These are phyloP conservation scores for Penicillium malachiteum DNA, from an alignment of 495 filamentous ascomycete genomes.

Conservation along the genomic window DNA sequence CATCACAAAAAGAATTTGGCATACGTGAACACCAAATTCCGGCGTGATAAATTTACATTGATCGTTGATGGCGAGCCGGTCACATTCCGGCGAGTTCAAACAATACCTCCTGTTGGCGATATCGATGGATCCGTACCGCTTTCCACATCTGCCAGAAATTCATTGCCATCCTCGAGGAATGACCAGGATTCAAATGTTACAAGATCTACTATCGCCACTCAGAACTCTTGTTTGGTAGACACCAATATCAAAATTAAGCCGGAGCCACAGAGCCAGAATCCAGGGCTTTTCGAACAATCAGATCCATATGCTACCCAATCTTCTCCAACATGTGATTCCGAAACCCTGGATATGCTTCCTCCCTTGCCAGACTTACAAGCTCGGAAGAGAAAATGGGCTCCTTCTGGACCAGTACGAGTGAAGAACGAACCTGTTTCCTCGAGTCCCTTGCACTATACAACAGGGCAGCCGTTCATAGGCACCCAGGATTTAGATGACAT, in stretches of 20 bases:
- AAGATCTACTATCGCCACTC: background rate
- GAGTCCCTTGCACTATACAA: constrained; percentile 35
- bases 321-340: background rate
- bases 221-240: background rate
- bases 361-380: constrained; percentile 31
- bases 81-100: constrained; percentile 27
- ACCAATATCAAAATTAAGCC: background rate
- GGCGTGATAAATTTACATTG: constrained; percentile 31
- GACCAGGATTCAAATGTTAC: no score
- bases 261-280: background rate
- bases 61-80: constrained; percentile 22
- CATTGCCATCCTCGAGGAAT: no score
- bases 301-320: background rate
- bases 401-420: constrained; percentile 22
- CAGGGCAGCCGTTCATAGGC: constrained; percentile 18
- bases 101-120: background rate
- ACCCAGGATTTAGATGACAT: constrained; percentile 78
- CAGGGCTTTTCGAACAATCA: background rate
- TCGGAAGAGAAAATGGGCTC: constrained; percentile 25
- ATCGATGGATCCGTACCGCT: background rate
- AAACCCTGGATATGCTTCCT: constrained; percentile 18
- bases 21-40: constrained; percentile 33
- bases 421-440: constrained; percentile 37
- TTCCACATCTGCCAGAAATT: no score
- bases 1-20: constrained; percentile 39